Percentiles rank a stretch among this genome's conserved stretches.
Evolutionary conservation across 2,329 filamentous ascomycete genomes (phyloP).

Genomic region (Ploettnerulaceae sp.): DNA sequence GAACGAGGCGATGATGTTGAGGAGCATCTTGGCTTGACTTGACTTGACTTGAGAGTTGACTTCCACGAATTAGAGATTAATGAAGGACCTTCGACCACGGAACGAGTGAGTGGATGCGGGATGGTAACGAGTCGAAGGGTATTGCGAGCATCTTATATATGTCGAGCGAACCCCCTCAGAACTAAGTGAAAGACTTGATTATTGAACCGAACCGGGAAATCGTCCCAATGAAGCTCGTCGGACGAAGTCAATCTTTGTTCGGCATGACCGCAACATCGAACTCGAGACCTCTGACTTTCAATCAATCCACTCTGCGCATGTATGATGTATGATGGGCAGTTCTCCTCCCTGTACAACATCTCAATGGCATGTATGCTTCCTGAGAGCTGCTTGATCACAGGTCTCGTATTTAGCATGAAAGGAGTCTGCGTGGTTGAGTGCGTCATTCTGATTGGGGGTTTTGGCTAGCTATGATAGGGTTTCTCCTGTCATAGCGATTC

Average conservation of each 20-base stretch:
- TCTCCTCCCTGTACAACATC: too few species aligned
- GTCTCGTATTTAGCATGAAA: background rate
- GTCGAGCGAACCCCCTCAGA: too few species aligned
- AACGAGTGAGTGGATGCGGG: background rate
- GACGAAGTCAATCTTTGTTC: background rate
- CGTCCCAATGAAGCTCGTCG: background rate
- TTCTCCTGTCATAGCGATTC: background rate
- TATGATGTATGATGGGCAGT: too few species aligned
- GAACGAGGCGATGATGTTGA: conserved; percentile 8
- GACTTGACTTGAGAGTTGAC: too few species aligned
- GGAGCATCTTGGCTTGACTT: conserved; percentile 15
- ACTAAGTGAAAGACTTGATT: too few species aligned
- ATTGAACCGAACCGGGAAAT: background rate
- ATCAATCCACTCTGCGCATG: background rate
- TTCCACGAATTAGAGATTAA: background rate
- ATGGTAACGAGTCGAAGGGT: background rate
- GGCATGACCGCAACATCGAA: background rate
- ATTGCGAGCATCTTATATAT: too few species aligned
- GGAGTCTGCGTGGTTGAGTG: background rate
- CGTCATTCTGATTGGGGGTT: background rate
- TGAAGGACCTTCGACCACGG: background rate
- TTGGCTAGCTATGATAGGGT: too few species aligned
- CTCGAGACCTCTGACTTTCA: too few species aligned
- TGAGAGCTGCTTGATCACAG: background rate
- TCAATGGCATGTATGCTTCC: background rate